Conservation (phyloP, 208 protist genomes). For the Endotrypanum monterogeii region DNA sequence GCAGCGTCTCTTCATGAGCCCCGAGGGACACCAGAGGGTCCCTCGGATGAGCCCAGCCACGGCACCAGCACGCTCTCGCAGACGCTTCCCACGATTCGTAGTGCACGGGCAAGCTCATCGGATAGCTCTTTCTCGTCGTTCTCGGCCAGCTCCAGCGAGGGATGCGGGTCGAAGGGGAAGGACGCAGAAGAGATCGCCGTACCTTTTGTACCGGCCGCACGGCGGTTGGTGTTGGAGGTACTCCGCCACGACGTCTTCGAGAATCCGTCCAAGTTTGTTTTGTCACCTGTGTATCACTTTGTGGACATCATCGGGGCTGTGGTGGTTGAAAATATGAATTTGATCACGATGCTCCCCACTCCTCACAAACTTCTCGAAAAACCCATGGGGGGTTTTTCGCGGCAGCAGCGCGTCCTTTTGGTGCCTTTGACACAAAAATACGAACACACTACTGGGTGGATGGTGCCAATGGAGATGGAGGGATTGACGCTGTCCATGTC, state of each 20-base stretch:
- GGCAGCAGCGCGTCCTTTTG: slow-evolving; percentile 63
- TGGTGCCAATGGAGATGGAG: slow-evolving; percentile 66
- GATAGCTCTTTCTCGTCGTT: not conserved
- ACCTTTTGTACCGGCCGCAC: slow-evolving; percentile 44
- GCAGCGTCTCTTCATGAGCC: not conserved
- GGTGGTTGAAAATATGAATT: slow-evolving; percentile 45
- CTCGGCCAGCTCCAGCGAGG: not conserved
- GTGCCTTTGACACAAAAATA: slow-evolving; percentile 62
- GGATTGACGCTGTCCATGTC: slow-evolving; percentile 49
- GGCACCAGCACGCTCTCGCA: not conserved
- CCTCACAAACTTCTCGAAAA: slow-evolving; percentile 43
- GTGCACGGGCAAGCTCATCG: too few relatives aligned
- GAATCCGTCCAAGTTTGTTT: slow-evolving; percentile 43
- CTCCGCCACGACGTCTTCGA: slow-evolving; percentile 79
- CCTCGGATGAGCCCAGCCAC: not conserved
- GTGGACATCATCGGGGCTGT: slow-evolving; percentile 81
- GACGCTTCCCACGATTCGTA: not conserved
- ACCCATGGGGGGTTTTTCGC: slow-evolving; percentile 44
- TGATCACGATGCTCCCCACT: slow-evolving; percentile 64
- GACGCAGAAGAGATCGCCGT: not conserved
- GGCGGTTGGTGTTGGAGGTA: slow-evolving; percentile 50
- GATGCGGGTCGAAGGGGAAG: not conserved
- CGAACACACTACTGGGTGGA: slow-evolving; percentile 68
- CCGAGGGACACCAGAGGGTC: not conserved
- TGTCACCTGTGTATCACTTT: slow-evolving; percentile 72